A percentile compares a stretch with the other conserved stretches of the same genome.
These are phyloP conservation scores for Penicillium hordei DNA, from an alignment of 2,329 filamentous ascomycete species.

Conservation along the genomic window DNA sequence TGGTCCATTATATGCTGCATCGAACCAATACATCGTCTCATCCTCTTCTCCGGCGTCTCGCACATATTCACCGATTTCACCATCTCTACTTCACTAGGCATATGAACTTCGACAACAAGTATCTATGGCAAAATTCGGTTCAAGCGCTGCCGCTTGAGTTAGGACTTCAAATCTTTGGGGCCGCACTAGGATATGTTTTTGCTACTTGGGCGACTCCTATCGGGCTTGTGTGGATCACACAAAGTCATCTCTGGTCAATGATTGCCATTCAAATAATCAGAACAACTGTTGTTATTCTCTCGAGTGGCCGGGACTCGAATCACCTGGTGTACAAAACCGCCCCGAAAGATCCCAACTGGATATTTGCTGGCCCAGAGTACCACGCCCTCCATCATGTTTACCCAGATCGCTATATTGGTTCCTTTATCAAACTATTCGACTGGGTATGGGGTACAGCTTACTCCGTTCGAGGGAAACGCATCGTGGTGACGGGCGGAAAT, in stretches of 20 bases:
- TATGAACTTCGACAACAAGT: slow-evolving; percentile 17
- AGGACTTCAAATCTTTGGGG: slow-evolving; percentile 10
- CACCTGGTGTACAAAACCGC: slow-evolving; percentile 16
- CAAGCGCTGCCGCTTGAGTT: slow-evolving; percentile 21
- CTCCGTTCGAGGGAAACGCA: slow-evolving; percentile 14
- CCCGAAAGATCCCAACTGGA: slow-evolving; percentile 18
- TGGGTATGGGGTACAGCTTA: slow-evolving; percentile 22
- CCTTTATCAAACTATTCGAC: slow-evolving; percentile 21
- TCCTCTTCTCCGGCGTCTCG: slow-evolving; percentile 14
- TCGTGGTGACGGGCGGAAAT: slow-evolving; percentile 12
- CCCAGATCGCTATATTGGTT: slow-evolving; percentile 21
- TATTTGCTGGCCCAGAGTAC: slow-evolving; percentile 21
- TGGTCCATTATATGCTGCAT: slow-evolving; percentile 18
- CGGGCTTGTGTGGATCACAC: not conserved
- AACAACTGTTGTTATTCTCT: slow-evolving; percentile 7
- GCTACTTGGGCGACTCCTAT: not conserved
- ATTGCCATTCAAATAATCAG: not conserved
- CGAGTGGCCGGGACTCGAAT: slow-evolving; percentile 20
- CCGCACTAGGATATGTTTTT: slow-evolving; percentile 11
- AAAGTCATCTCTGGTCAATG: not conserved
- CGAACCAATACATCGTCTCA: slow-evolving; percentile 17
- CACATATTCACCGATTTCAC: slow-evolving; percentile 19
- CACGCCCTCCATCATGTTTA: slow-evolving; percentile 21
- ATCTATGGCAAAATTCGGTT: slow-evolving; percentile 14
- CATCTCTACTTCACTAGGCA: slow-evolving; percentile 23